These are phyloP conservation scores for Phanerochaete sordida DNA, from an alignment of 768 basidiomycete species.

Conservation along the genomic window DNA sequence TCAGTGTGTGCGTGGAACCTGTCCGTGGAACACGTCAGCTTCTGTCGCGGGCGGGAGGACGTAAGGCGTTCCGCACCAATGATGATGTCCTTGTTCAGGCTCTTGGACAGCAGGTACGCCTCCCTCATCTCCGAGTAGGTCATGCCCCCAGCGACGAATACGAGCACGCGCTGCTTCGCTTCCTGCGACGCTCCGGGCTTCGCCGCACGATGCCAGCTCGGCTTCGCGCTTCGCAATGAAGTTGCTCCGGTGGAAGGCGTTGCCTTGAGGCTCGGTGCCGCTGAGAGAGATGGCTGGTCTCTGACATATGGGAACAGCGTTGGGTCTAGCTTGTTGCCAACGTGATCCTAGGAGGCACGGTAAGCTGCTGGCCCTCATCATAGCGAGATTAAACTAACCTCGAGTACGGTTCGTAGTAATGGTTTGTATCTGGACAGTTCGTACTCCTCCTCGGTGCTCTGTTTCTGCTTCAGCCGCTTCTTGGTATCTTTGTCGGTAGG, in stretches of 20 bases:
- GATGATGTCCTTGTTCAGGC: slow-evolving; percentile 83
- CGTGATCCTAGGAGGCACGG: slow-evolving; percentile 65
- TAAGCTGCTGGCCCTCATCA: neutral
- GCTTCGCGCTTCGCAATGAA: slow-evolving; percentile 86
- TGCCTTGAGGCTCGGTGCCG: slow-evolving; percentile 42
- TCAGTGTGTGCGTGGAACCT: slow-evolving; percentile 90
- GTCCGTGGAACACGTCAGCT: neutral
- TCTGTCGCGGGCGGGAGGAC: neutral
- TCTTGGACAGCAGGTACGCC: slow-evolving; percentile 72
- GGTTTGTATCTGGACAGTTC: slow-evolving; percentile 95
- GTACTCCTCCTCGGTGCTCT: slow-evolving; percentile 83
- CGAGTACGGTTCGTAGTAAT: slow-evolving; percentile 71
- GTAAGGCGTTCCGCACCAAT: slow-evolving; percentile 56
- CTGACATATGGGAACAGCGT: slow-evolving; percentile 86
- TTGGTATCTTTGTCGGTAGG: slow-evolving; percentile 74
- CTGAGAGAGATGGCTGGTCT: slow-evolving; percentile 60
- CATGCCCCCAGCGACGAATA: slow-evolving; percentile 94
- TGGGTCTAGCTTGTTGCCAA: slow-evolving; percentile 72
- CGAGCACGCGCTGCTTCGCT: slow-evolving; percentile 71
- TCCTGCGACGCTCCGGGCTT: slow-evolving; percentile 45
- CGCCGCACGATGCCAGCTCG: slow-evolving; percentile 83
- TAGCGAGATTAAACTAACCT: slow-evolving; percentile 44
- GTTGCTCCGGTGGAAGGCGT: slow-evolving; percentile 44
- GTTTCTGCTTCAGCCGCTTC: slow-evolving; percentile 59
- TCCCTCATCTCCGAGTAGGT: slow-evolving; percentile 95